Base-by-base conservation (phyloP, 169 alveolate species). In the Babesia gibsoni region DNA sequence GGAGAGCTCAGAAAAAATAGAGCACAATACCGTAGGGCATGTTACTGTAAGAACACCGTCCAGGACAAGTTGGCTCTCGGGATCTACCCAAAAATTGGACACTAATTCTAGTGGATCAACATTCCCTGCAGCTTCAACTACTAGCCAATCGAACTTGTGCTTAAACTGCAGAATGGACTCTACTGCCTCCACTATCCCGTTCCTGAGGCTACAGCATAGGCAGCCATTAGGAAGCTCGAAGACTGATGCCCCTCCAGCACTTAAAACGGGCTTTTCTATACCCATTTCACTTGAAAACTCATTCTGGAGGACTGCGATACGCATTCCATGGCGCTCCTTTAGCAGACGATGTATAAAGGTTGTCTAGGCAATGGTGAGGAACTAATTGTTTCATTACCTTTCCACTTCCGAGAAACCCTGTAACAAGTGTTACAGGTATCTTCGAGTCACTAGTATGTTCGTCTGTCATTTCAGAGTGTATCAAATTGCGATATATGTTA, bases 221-320 rank as follows among this genome's bases (percentile, higher is more conserved):
- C 97, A 93, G 22, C 97, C 97, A 82, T 92, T 93, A 10, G 97
- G 96, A 20, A 93, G 74, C 78, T 93, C 97, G 70, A 89, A 90
- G 2, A 89, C 84, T 12, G 91, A 67, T 14, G 96, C 97, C 39
- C 91, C 91, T 4, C 86, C 66, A 56, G 91, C 93, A 27, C 66
- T 52, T 89, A 93, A 83, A n/a, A 91, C 54, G 8, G 96, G 92
- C 32, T 88, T 81, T 73, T 93, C 97, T 25, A 93, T 89, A 39
- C 96, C 96, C 97, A 93, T 92, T 49, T 90, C 89, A 10, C 67
- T 68, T 5, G 92, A 82, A 74, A 89, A 90, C 59, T 91, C 95
- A 65, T 91, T 91, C 82, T 91, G 94, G 10, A 91, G 84, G 30
- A 91, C 85, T n/a, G 93, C 95, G 27, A 91, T 66, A 23, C 73